Evolutionary conservation across 1,284 basidiomycete genomes (phyloP), one percentile per base, ranked within the genome.

Genomic region (Pascua sp.): DNA sequence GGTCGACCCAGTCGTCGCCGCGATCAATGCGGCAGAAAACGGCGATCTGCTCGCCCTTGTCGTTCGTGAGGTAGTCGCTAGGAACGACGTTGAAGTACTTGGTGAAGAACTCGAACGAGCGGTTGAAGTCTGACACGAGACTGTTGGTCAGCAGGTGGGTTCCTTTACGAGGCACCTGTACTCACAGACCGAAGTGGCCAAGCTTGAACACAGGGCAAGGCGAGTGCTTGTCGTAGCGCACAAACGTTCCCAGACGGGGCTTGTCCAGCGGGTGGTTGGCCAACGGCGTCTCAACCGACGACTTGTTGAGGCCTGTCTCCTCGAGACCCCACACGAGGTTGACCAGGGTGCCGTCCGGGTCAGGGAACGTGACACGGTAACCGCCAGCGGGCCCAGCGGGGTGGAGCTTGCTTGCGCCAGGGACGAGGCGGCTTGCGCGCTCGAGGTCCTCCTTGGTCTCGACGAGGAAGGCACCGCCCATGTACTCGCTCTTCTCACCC

Each of bases 101-200:
- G 24, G 56, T 63, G 59, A 55, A 67, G 37, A 65, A 67, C 44
- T 61, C 53, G 47, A 43, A 61, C 5, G 62, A 60, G 43, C 46
- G 41, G 17, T 60, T 16, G 50, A 62, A 64, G 57, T 59, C 40
- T 49, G 46, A 49, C 16, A 61, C 47, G 4, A 61, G 58, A 15
- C 56, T 56, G n/a, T n/a, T n/a, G n/a, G n/a, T n/a, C n/a, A n/a
- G n/a, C n/a, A n/a, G n/a, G n/a, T n/a, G n/a, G n/a, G n/a, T n/a
- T n/a, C 39, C 48, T n/a, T 42, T 36, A 38, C 15, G 17, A 47
- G 8, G 17, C 12, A 15, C 5, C 8, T 5, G 32, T 10, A 55
- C 62, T 51, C 45, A 61, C 57, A 64, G 56, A 39, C 63, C 65
- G 47, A 56, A 67, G 53, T 67, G 65, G 0, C 65, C 65, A 15